phyloP scores from a whole-genome alignment of 179 eudicot genomes.

The Amaranthus tricolor region DNA sequence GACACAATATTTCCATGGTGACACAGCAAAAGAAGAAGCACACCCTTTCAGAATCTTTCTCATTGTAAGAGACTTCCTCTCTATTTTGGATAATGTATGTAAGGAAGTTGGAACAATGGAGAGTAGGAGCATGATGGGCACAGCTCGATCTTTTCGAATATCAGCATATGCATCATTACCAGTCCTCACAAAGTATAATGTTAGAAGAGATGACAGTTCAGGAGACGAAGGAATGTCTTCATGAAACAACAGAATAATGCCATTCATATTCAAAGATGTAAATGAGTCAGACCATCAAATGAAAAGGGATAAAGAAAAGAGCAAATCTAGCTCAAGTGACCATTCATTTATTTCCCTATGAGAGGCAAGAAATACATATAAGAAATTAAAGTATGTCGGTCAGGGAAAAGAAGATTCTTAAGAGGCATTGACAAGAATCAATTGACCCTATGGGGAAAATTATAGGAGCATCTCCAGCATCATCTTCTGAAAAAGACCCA shows the following conservation, averaged over 20 bases:
- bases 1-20: constrained; percentile 85
- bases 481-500: constrained; percentile 1
- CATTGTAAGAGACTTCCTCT: constrained; percentile 82
- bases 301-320: not conserved
- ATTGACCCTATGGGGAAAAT: not conserved
- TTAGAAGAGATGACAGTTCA: constrained; percentile 44
- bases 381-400: not conserved
- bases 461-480: not conserved
- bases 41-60: constrained; percentile 84
- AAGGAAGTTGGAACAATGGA: constrained; percentile 82
- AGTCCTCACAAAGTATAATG: constrained; percentile 52
- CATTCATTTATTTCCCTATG: not conserved
- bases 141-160: constrained; percentile 70
- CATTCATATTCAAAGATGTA: constrained; percentile 4
- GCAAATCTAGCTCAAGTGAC: not conserved
- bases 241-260: constrained; percentile 25
- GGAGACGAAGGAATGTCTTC: constrained; percentile 66
- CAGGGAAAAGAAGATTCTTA: not conserved
- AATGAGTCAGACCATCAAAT: constrained; percentile 9
- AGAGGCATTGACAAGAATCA: not conserved
- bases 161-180: constrained; percentile 65
- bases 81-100: constrained; percentile 70
- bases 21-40: constrained; percentile 79
- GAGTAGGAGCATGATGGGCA: constrained; percentile 58
- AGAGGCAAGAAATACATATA: constrained; percentile 1